These are phyloP conservation scores for Climacium dendroides DNA, from an alignment of 225 moss, liverwort and hornwort genomes.

Conservation along the genomic window DNA sequence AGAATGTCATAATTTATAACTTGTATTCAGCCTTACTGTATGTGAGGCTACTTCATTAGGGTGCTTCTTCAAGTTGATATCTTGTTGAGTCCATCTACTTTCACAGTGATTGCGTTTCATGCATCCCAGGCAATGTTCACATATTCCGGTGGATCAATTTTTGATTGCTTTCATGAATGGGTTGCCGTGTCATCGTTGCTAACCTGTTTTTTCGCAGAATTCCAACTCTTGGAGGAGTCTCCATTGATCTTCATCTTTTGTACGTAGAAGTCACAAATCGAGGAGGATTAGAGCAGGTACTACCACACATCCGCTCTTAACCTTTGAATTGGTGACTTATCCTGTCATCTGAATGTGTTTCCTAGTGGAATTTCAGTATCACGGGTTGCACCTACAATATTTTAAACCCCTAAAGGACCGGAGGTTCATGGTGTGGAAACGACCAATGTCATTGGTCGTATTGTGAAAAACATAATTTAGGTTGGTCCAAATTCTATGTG, in stretches of 20 bases:
- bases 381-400: neutral
- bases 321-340: neutral
- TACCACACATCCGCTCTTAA: neutral
- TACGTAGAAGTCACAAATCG: constrained; percentile 74
- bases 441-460: neutral
- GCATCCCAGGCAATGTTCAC: neutral
- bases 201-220: constrained; percentile 32
- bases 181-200: neutral
- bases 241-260: constrained; percentile 75
- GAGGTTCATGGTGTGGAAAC: neutral
- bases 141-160: neutral
- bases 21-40: neutral
- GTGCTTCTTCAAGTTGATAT: neutral
- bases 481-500: neutral
- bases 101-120: neutral
- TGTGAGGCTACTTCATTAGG: neutral
- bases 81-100: neutral
- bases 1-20: neutral
- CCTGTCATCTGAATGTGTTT: neutral
- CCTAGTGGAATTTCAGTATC: neutral
- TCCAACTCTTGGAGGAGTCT: constrained; percentile 66
- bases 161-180: neutral
- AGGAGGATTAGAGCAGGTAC: constrained; percentile 53
- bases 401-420: neutral
- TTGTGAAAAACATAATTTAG: neutral